Evolutionary conservation across 805 yeast species (phyloP), one percentile per base, ranked within the genome.

Genomic region (Maudiozyma turicensis): DNA sequence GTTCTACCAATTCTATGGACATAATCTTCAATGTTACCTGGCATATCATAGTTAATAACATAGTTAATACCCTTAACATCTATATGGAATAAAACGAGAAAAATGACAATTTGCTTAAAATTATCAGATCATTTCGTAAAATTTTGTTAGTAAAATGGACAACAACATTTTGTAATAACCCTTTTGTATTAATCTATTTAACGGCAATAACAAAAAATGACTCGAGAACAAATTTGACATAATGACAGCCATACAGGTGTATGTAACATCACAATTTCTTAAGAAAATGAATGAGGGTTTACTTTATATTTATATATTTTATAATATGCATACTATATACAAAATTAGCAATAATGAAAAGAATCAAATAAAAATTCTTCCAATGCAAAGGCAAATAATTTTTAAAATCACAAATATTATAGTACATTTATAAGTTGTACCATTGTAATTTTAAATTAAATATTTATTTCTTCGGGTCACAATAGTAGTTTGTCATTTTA

Each of bases 1-100:
- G 99, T 90, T 81, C 97, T 90, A 71, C 99, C 99, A 66, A 91
- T 93, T 75, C 99, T 82, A 71, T 91, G 99, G 55, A 91, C 97
- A 69, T 91, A 91, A 74, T 93, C 98, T 77, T 93, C 99, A 66
- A 90, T 87, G 73, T 91, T 91, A 71, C 87, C 89, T 65, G 99
- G 98, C 90, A 91, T 91, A 71, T 91, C 98, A 65, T 78, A 88
- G 81, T 93, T 93, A 68, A 93, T 78, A 53, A 93, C 99, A 63
- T 75, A 82, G 60, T 90, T 84, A 68, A 93, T 87, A 70, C 97
- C 99, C 77, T 93, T 93, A 72, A 93, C 99, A 74, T 93, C 99
- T 90, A 69, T 48, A 62, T 50, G 49, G 53, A 50, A 46, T 50
- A 53, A 49, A 46, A 44, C 26, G n/a, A 39, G 20, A 39, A 9